These are phyloP conservation scores for Hanseniaspora uvarum DNA, from an alignment of 1,139 yeast species.

Conservation along the genomic window DNA sequence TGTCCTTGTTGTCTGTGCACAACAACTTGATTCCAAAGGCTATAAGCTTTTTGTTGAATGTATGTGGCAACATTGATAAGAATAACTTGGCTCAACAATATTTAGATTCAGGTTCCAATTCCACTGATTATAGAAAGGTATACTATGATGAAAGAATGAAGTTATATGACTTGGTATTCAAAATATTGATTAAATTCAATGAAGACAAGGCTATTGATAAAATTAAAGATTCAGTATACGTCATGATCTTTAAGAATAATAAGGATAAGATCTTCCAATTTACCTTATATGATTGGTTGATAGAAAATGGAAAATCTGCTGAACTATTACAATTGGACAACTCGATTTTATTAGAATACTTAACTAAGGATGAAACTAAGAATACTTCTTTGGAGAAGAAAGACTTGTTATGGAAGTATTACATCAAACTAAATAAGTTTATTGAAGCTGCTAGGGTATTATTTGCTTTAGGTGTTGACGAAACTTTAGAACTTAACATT, in stretches of 20 bases:
- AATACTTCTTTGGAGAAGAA: slow-evolving; percentile 57
- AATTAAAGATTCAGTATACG: slow-evolving; percentile 62
- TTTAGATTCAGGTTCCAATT: slow-evolving; percentile 41
- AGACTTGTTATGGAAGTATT: slow-evolving; percentile 77
- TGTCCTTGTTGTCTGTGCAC: slow-evolving; percentile 1
- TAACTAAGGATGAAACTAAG: slow-evolving; percentile 55
- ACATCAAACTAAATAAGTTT: slow-evolving; percentile 70
- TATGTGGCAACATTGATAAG: slow-evolving; percentile 60
- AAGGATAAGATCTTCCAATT: slow-evolving; percentile 75
- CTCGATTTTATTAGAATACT: slow-evolving; percentile 65
- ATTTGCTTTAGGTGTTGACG: slow-evolving; percentile 62
- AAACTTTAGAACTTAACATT: slow-evolving; percentile 51
- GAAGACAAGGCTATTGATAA: slow-evolving; percentile 40
- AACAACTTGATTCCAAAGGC: slow-evolving; percentile 71
- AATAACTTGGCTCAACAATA: slow-evolving; percentile 48
- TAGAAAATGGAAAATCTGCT: slow-evolving; percentile 64
- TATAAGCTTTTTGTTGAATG: slow-evolving; percentile 66
- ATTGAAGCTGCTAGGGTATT: slow-evolving; percentile 77
- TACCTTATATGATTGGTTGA: slow-evolving; percentile 87
- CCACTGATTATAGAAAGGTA: slow-evolving; percentile 40
- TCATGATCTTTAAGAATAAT: slow-evolving; percentile 57
- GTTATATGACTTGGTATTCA: slow-evolving; percentile 65
- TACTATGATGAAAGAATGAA: slow-evolving; percentile 43
- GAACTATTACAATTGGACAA: slow-evolving; percentile 71
- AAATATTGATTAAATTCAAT: slow-evolving; percentile 62